Base-by-base conservation (phyloP, 2,329 filamentous ascomycete species). In the Phialophora macrospora region DNA sequence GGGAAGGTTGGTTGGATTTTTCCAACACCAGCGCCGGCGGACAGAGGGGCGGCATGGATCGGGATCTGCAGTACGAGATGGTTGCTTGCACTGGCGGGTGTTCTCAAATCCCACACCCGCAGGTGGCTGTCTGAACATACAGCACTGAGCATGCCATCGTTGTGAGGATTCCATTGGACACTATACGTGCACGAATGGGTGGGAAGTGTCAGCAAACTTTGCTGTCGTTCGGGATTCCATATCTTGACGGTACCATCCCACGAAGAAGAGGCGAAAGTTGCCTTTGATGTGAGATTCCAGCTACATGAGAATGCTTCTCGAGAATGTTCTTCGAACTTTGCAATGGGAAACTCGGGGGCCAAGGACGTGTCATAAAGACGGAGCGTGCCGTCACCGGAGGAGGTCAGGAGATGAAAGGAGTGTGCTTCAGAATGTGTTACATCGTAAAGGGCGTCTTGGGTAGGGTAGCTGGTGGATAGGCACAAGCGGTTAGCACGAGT, bases 181-280 rank as follows among this genome's bases (percentile, higher is more conserved):
- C 89, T 93, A 81, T 99, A 99, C 32, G 95, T 97, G 81, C 95
- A 99, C 72, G 87, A 92, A 74, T 96, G 93, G 28, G 95, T 91
- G 2, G 95, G 93, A 28, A 99, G 84, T 2, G 95, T 99, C 63
- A 89, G 85, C 64, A 99, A 81, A 34, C 92, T 94, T 62, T 88
- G 83, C 60, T 72, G 71, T 46, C 90, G 84, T 56, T 90, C 88
- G 0, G 95, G 95, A 14, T 91, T 92, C 94, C 94, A 99, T 73
- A 99, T 88, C 80, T 97, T 97, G 73, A 98, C 87, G 1, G 92
- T 96, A 57, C 95, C 95, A 74, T 99, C 95, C 95, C 95, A 99
- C 5, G 92, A 96, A 71, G 89, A 93, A 0, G 92, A 96, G 32
- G 93, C 85, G 75, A 99, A 98, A 0, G 88, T 92, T 74, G 95